Evolutionary conservation across 179 eudicot species (phyloP).

Genomic region (Actinidia polygama): DNA sequence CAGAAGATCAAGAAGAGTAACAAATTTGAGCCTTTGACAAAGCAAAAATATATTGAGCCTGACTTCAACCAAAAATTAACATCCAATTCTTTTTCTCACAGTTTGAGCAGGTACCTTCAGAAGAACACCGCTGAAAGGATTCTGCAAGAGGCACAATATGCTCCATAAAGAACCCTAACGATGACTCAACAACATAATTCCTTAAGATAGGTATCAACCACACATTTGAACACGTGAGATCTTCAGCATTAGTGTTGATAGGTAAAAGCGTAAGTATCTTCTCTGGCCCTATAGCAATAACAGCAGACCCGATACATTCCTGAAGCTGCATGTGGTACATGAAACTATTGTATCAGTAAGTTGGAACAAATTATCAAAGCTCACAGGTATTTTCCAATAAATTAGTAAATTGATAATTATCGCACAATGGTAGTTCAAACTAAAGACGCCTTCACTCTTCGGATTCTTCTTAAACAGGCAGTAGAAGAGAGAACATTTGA

Average conservation of each 20-base stretch:
- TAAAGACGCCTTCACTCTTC: background rate
- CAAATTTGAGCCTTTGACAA: background rate
- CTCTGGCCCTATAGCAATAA: constrained; percentile 84
- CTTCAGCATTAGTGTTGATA: constrained; percentile 49
- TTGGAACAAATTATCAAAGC: background rate
- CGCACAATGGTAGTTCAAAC: background rate
- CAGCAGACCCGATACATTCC: constrained; percentile 84
- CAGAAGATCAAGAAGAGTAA: background rate
- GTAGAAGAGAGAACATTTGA: background rate
- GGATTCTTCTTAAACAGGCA: constrained; percentile 11
- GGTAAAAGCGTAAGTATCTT: constrained; percentile 69
- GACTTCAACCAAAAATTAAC: background rate
- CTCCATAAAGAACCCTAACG: constrained; percentile 75
- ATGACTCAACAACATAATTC: constrained; percentile 68
- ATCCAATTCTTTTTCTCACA: background rate
- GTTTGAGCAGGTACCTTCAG: constrained; percentile 54
- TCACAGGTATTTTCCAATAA: background rate
- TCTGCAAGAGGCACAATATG: constrained; percentile 77
- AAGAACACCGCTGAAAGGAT: constrained; percentile 54
- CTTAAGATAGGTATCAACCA: constrained; percentile 83
- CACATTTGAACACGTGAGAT: constrained; percentile 63
- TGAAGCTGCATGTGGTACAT: constrained; percentile 54
- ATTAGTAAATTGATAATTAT: background rate
- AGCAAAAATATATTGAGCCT: background rate
- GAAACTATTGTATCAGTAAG: background rate